phyloP scores from a whole-genome alignment of 495 filamentous ascomycete species.

The Trichoderma reesei region DNA sequence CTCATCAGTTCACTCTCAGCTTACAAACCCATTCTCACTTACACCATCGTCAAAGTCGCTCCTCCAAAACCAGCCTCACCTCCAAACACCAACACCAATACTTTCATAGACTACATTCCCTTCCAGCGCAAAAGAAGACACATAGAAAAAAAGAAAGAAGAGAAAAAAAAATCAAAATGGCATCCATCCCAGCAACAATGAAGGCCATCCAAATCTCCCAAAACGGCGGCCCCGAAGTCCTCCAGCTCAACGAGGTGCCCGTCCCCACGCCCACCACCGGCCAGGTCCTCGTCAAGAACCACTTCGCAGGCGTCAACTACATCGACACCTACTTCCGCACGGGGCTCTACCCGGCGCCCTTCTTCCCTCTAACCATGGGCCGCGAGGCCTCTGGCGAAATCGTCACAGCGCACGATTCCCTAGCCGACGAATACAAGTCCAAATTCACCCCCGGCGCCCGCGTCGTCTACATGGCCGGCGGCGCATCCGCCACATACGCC shows the following conservation, averaged over 20 bases:
- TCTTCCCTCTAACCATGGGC: conserved; percentile 70
- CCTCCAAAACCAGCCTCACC: not conserved
- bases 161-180: conserved; percentile 3
- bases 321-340: conserved; percentile 85
- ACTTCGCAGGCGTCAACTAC: conserved; percentile 73
- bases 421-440: conserved; percentile 12
- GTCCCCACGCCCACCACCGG: conserved; percentile 57
- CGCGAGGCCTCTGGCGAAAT: conserved; percentile 59
- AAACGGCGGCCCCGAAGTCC: conserved; percentile 12
- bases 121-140: not conserved
- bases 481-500: conserved; percentile 53
- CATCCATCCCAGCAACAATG: conserved; percentile 10
- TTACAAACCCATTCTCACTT: not conserved
- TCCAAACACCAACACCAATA: conserved; percentile 1
- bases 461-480: conserved; percentile 50
- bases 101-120: not conserved
- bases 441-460: conserved; percentile 53
- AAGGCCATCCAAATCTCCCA: conserved; percentile 12
- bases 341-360: conserved; percentile 66
- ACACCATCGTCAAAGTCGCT: not conserved
- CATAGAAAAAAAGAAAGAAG: no score
- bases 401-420: conserved; percentile 27
- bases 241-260: conserved; percentile 41
- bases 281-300: conserved; percentile 74
- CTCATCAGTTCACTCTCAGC: not conserved